These are phyloP conservation scores for Fennellomyces sp. DNA, from an alignment of 371 early-diverging fungal species.

Conservation along the genomic window DNA sequence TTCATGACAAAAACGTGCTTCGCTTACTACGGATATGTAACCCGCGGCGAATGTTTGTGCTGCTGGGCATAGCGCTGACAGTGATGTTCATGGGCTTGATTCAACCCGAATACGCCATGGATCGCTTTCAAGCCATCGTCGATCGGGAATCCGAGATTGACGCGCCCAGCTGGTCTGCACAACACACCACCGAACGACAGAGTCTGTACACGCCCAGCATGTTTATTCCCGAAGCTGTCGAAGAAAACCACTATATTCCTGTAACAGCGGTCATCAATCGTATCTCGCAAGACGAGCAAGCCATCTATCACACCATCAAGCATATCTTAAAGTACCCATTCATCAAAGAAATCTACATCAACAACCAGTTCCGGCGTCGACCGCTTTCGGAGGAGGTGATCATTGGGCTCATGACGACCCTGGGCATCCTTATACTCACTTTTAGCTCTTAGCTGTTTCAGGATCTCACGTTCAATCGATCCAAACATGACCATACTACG, in stretches of 20 bases:
- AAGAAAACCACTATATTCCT: conserved; percentile 44
- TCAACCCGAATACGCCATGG: not conserved
- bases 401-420: conserved; percentile 28
- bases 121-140: not conserved
- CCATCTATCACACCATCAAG: conserved; percentile 44
- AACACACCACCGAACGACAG: not conserved
- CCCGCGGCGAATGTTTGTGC: not conserved
- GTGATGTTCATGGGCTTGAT: not conserved
- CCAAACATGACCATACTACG: conserved; percentile 43
- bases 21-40: conserved; percentile 7
- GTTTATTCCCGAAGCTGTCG: conserved; percentile 36
- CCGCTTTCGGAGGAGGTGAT: conserved; percentile 34
- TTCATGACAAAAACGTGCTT: not conserved
- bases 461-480: conserved; percentile 36
- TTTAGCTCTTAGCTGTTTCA: conserved; percentile 5
- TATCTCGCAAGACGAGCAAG: conserved; percentile 44
- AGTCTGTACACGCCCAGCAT: conserved; percentile 40
- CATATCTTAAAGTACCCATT: conserved; percentile 58
- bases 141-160: not conserved
- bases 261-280: conserved; percentile 60
- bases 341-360: conserved; percentile 59
- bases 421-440: conserved; percentile 16
- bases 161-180: conserved; percentile 1
- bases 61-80: not conserved
- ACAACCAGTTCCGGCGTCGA: conserved; percentile 45